Evolutionary conservation across 305 asterid species (phyloP).

Genomic region (Salvia sclarea): DNA sequence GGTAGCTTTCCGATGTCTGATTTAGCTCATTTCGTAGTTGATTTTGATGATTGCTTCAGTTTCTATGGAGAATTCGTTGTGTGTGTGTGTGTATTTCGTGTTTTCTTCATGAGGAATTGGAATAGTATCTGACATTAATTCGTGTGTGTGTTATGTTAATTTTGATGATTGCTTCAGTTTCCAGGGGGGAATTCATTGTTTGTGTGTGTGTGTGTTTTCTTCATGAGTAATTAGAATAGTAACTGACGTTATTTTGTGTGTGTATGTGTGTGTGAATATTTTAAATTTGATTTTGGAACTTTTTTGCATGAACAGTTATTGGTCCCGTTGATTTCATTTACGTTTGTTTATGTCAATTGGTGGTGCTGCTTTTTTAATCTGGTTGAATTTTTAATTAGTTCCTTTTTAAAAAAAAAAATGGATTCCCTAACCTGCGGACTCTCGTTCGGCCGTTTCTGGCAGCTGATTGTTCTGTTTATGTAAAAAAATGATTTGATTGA

Average conservation of each 20-base stretch:
- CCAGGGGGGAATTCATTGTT: background rate
- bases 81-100: background rate
- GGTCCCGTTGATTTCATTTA: background rate
- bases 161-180: background rate
- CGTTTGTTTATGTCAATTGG: slow-evolving; percentile 5
- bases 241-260: background rate
- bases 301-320: background rate
- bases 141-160: background rate
- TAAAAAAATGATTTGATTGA: background rate
- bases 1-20: slow-evolving; percentile 13
- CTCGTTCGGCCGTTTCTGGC: background rate
- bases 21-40: background rate
- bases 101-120: background rate
- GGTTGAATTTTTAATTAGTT: background rate
- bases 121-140: background rate
- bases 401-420: background rate
- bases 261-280: background rate
- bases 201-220: background rate
- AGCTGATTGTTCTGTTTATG: background rate
- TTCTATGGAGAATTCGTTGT: background rate
- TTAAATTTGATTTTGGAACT: background rate
- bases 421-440: background rate
- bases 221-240: background rate
- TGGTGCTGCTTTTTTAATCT: background rate
- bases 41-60: background rate